Base-by-base conservation (phyloP, 495 filamentous ascomycete species). In the Cladorrhinum samala region DNA sequence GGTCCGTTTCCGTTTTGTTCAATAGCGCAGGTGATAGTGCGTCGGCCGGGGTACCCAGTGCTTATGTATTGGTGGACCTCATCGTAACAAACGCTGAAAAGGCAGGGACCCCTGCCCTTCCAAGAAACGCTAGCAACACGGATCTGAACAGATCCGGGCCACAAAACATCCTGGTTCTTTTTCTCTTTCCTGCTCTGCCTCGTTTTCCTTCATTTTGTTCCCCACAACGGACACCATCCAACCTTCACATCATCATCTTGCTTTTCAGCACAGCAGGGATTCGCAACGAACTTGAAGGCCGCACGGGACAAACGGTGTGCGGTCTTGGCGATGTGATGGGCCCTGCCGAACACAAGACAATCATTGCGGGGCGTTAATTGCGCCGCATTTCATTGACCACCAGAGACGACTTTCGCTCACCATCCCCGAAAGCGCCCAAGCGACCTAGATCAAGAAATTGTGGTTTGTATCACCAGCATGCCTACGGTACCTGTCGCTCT, bases 191-290 rank as follows among this genome's bases (percentile, higher is more conserved):
- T 39, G 14, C 37, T 11, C 17, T 43, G n/a, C 9, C 9, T 43
- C 2, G 16, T 43, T 43, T 17, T 25, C 21, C 19, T 25, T 20
- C 3, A 14, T 23, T 19, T 45, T 14, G 4, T 46, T 25, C 45
- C 45, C 45, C 45, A 47, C 45, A 47, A 14, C 7, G 14, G 24
- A 33, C 45, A n/a, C 25, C 45, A 47, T 47, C 24, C 30, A 8
- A 33, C n/a, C n/a, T n/a, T n/a, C n/a, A n/a, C n/a, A 33, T 5
- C 27, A 5, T 11, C 27, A 33, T 33, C 27, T 33, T 33, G 27
- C 11, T 47, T 47, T 36, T 47, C 45, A 47, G 45, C 45, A 33
- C 45, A 6, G 24, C 45, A 47, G 17, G 45, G 43, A 18, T 33
- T 33, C 11, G n/a, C 11, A 11, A 33, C 27, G 27, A 33, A 33